Base-by-base conservation (phyloP, 345 rosid species). In the Eucalyptus polybractea region DNA sequence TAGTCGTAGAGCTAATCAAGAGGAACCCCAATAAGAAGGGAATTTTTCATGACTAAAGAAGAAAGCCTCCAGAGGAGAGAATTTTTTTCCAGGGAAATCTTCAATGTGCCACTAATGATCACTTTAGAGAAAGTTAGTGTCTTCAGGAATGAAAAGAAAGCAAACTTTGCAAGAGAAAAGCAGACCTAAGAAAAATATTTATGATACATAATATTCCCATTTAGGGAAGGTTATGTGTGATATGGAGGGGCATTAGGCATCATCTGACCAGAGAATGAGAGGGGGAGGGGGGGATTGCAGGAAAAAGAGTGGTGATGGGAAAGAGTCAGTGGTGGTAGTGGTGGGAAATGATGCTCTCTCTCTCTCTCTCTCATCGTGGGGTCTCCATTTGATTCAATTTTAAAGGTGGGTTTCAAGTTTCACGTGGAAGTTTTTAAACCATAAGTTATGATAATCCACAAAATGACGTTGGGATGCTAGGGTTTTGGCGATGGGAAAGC, bases 231-330 rank as follows among this genome's bases (percentile, higher is more conserved):
- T 53, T 21, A 6, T 27, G 29, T 16, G 60, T 42, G 50, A 81
- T 9, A n/a, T 83, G 40, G 50, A 60, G 86, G 89, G 92, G 88
- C 56, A 88, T 85, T 91, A 69, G 90, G 92, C 91, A 91, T 76
- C 85, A 76, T 92, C 94, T 88, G 89, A 89, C 91, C 89, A 90
- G 67, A 85, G 81, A 49, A 86, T 29, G 85, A 21, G 14, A 11
- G 87, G 9, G 44, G 87, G 45, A 54, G 8, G 42, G 86, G 40
- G 47, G n/a, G 86, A 86, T 76, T 47, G 89, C 89, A 56, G 87
- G 90, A 91, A 91, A 92, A 92, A 51, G 90, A 88, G 91, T 89
- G 93, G 95, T 88, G 93, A 86, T 91, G 87, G 90, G 65, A 67
- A 89, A 85, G 89, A 88, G 91, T 50, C 88, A 86, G 92, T 27